Evolutionary conservation across 2,329 filamentous ascomycete species (phyloP).

Genomic region (Trichoderma oligosporum): DNA sequence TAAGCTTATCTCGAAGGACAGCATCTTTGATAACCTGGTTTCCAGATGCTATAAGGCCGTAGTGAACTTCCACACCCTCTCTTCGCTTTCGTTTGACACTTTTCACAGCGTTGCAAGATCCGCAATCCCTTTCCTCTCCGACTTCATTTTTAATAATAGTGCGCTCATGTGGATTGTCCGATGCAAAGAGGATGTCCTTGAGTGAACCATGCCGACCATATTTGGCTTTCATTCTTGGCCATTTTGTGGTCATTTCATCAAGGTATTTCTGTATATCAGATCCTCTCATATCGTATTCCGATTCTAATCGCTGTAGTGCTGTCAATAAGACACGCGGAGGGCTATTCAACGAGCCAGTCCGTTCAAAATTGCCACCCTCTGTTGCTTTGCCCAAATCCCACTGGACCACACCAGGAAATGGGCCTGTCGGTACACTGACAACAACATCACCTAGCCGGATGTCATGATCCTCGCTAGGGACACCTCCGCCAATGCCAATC

Average conservation of each 20-base stretch:
- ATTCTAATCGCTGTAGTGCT: neutral
- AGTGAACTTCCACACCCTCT: conserved; percentile 16
- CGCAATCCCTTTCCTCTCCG: fast-evolving
- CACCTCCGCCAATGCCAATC: conserved; percentile 24
- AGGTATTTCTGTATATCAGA: neutral
- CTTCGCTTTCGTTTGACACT: neutral
- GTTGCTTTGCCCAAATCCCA: conserved; percentile 15
- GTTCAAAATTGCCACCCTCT: neutral
- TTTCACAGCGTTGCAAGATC: neutral
- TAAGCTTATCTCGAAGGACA: conserved; percentile 29
- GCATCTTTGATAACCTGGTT: conserved; percentile 38
- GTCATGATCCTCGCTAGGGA: conserved; percentile 11
- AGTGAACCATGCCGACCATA: neutral
- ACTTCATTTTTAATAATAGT: neutral
- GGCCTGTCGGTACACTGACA: too few relatives aligned
- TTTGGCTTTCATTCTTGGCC: neutral
- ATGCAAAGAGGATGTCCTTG: neutral
- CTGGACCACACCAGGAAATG: conserved; percentile 15
- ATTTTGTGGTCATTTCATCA: neutral
- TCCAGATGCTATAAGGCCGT: conserved; percentile 30
- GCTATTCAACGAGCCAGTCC: neutral
- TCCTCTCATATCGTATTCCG: neutral
- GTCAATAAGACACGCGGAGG: neutral
- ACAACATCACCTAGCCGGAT: conserved; percentile 24
- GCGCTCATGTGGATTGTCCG: neutral